phyloP scores from a whole-genome alignment of 2,329 filamentous ascomycete genomes.

The Phaeosphaeriaceae sp. region DNA sequence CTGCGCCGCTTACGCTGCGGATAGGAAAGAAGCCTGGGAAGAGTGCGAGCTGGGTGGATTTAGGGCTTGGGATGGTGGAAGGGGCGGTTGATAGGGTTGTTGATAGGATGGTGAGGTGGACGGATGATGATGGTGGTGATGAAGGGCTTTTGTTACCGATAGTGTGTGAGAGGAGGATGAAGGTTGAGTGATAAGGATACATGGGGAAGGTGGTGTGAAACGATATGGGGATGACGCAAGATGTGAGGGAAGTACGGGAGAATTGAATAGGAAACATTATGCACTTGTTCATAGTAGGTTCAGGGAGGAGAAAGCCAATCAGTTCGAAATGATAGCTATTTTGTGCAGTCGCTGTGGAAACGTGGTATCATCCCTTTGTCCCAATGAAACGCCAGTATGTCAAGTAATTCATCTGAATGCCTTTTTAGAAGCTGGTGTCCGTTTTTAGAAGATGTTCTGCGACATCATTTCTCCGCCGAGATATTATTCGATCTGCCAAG shows the following conservation, averaged over 20 bases:
- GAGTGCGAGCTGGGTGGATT: slow-evolving; percentile 23
- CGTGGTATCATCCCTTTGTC: slow-evolving; percentile 12
- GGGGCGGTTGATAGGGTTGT: slow-evolving; percentile 24
- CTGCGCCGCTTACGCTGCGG: slow-evolving; percentile 1
- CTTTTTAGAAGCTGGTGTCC: slow-evolving; percentile 25
- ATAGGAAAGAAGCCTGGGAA: background rate
- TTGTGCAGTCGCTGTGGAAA: background rate
- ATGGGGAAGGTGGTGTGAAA: no score
- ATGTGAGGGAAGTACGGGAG: no score
- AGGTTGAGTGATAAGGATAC: background rate
- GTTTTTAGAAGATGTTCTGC: slow-evolving; percentile 33
- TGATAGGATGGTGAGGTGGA: slow-evolving; percentile 30
- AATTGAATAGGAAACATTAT: background rate
- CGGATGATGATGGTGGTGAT: slow-evolving; percentile 21
- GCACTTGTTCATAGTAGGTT: no score
- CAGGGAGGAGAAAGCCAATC: no score
- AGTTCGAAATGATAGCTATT: no score
- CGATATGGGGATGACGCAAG: no score
- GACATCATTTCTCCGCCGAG: slow-evolving; percentile 7
- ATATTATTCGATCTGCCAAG: slow-evolving; percentile 49
- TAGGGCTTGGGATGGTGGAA: slow-evolving; percentile 27
- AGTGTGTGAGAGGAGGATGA: background rate
- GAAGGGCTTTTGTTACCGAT: slow-evolving; percentile 10
- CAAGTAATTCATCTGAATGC: background rate
- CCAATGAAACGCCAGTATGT: slow-evolving; percentile 2